These are phyloP conservation scores for Puccinia sorghi DNA, from an alignment of 1,284 basidiomycete genomes.

Conservation along the genomic window DNA sequence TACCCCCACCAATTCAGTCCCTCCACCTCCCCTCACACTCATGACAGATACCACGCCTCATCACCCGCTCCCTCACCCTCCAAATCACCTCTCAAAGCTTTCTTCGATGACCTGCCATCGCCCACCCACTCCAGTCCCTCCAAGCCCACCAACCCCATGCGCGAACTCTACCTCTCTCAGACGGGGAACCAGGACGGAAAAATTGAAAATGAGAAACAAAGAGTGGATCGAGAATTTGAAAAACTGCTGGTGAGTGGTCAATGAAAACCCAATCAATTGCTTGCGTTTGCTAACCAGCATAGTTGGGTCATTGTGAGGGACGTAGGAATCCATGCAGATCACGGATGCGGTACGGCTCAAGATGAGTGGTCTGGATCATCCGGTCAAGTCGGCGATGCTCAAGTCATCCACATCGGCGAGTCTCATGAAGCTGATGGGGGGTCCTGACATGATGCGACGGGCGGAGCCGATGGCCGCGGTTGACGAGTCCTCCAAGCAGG, in stretches of 20 bases:
- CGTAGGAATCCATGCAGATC: conserved; percentile 79
- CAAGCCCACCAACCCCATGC: conserved; percentile 24
- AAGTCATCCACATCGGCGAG: conserved; percentile 69
- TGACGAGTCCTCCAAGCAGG: conserved; percentile 33
- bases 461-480: background rate
- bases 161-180: conserved; percentile 36
- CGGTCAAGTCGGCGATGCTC: conserved; percentile 85
- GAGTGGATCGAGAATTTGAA: conserved; percentile 46
- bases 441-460: background rate
- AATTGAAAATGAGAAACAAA: conserved; percentile 45
- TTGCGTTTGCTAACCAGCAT: no score
- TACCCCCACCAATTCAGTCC: background rate
- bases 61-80: background rate
- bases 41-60: background rate
- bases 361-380: conserved; percentile 72
- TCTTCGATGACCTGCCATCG: background rate
- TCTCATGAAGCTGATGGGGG: conserved; percentile 10
- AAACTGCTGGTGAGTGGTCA: conserved; percentile 34
- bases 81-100: conserved; percentile 1
- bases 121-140: background rate
- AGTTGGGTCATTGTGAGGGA: no score
- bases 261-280: no score
- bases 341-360: conserved; percentile 73
- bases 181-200: background rate
- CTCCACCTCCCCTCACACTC: background rate